Conservation (phyloP, 164 flowering plant species). For the Chimonanthus salicifolius region DNA sequence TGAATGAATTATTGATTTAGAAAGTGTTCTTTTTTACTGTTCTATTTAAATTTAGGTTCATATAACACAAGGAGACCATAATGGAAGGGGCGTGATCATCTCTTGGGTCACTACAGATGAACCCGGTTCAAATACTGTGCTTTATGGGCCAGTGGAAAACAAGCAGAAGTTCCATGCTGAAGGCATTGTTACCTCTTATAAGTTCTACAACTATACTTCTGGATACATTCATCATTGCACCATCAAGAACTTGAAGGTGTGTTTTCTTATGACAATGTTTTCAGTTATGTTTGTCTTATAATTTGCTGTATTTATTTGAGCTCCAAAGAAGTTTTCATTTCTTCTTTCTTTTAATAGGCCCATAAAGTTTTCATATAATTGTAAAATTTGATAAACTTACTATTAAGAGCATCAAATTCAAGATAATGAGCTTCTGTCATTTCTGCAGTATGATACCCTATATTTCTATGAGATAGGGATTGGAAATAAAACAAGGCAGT, state of each 20-base stretch:
- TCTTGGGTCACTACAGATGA: conserved; percentile 71
- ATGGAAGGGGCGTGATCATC: conserved; percentile 59
- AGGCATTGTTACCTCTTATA: not conserved
- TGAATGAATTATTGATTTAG: not conserved
- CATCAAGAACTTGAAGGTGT: conserved; percentile 30
- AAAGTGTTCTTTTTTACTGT: not conserved
- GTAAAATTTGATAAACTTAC: not conserved
- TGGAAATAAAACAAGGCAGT: conserved; percentile 28
- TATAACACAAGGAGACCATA: conserved; percentile 78
- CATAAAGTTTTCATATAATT: too few species aligned
- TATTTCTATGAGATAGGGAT: conserved; percentile 41
- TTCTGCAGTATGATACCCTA: conserved; percentile 40
- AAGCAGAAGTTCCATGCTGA: not conserved
- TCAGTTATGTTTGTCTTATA: too few species aligned
- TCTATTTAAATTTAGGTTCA: conserved; percentile 43
- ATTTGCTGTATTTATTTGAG: too few species aligned
- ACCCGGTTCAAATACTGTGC: conserved; percentile 45
- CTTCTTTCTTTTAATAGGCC: too few species aligned
- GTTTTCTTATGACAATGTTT: not conserved
- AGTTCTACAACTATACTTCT: conserved; percentile 31
- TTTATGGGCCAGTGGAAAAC: conserved; percentile 45
- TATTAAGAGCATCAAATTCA: not conserved
- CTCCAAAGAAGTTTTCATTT: too few species aligned
- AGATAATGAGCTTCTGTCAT: not conserved
- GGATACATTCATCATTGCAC: conserved; percentile 47